Evolutionary conservation across 176 grass and related monocot species (phyloP).

Genomic region (Tillandsia leiboldiana): DNA sequence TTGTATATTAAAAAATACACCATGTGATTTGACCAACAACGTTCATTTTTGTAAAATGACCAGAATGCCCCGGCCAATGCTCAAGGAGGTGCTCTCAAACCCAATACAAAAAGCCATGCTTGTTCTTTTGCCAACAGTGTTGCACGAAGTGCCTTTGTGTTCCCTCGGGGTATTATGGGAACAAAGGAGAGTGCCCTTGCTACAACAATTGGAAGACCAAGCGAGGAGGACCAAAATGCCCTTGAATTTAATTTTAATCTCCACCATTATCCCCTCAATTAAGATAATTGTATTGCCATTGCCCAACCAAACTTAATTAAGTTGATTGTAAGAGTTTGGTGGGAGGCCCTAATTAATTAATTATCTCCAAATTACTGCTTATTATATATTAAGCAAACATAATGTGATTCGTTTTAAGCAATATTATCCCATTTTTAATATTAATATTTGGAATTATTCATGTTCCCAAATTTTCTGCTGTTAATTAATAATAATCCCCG

Average conservation of each 20-base stretch:
- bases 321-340: constrained; percentile 5
- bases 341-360: not conserved
- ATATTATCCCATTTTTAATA: no score
- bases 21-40: not conserved
- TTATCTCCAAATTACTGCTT: not conserved
- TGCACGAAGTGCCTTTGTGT: constrained; percentile 44
- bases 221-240: constrained; percentile 48
- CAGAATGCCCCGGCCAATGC: constrained; percentile 47
- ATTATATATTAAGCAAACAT: not conserved
- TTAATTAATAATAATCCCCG: no score
- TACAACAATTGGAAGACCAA: constrained; percentile 73
- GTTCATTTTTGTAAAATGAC: not conserved
- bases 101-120: constrained; percentile 49
- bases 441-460: no score
- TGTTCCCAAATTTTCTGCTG: no score
- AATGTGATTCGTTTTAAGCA: no score
- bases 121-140: constrained; percentile 62
- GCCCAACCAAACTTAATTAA: constrained; percentile 2
- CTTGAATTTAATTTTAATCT: constrained; percentile 2
- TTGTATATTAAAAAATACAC: no score
- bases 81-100: constrained; percentile 31
- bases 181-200: constrained; percentile 50
- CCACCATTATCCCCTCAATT: not conserved
- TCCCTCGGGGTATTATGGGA: constrained; percentile 48
- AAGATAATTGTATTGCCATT: not conserved